Conservation (phyloP, 2,329 filamentous ascomycete species). For the Arthrobotrys sphaeroides region DNA sequence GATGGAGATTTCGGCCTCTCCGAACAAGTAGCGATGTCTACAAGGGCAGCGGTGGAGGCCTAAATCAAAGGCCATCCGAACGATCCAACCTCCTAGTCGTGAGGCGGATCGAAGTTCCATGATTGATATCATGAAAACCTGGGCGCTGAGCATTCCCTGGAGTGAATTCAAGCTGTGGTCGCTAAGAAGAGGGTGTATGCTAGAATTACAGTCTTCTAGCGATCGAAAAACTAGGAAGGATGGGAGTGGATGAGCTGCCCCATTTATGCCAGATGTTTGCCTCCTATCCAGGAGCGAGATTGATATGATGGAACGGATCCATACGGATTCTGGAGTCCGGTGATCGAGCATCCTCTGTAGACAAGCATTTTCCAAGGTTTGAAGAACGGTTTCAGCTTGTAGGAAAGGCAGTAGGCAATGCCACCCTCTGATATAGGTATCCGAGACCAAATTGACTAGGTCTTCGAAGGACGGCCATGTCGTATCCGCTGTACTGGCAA, state of each 20-base stretch:
- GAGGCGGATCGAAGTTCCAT: slow-evolving; percentile 69
- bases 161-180: slow-evolving; percentile 65
- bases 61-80: slow-evolving; percentile 68
- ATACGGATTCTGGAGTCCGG: slow-evolving; percentile 61
- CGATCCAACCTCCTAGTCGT: slow-evolving; percentile 67
- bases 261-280: slow-evolving; percentile 59
- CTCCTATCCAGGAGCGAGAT: slow-evolving; percentile 68
- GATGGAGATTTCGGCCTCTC: slow-evolving; percentile 63
- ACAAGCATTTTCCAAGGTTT: slow-evolving; percentile 64
- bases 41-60: slow-evolving; percentile 70
- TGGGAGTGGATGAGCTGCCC: slow-evolving; percentile 60
- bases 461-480: slow-evolving; percentile 63
- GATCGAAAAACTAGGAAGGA: slow-evolving; percentile 64
- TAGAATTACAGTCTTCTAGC: slow-evolving; percentile 66
- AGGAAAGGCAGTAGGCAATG: slow-evolving; percentile 69
- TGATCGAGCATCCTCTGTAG: slow-evolving; percentile 59
- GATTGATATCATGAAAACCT: slow-evolving; percentile 68
- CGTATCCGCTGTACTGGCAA: slow-evolving; percentile 41
- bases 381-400: slow-evolving; percentile 66
- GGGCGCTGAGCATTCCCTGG: slow-evolving; percentile 67
- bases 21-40: slow-evolving; percentile 66
- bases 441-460: slow-evolving; percentile 65
- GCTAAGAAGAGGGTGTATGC: slow-evolving; percentile 64
- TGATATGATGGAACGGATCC: slow-evolving; percentile 66
- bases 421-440: slow-evolving; percentile 69